phyloP scores from a whole-genome alignment of 2,329 filamentous ascomycete genomes.

The Didymella keratinophila region DNA sequence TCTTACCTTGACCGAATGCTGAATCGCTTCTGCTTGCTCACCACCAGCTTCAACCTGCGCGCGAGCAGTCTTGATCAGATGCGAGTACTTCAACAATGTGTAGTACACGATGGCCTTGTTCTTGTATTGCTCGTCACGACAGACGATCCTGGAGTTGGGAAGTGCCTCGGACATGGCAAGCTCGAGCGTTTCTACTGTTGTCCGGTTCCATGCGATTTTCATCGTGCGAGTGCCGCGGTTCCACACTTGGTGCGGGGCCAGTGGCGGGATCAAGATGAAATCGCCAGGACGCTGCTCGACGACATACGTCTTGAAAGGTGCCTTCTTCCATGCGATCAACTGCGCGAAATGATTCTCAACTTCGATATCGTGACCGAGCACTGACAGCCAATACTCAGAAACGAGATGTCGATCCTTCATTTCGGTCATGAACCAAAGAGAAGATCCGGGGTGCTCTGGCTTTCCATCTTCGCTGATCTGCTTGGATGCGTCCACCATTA shows the following conservation, averaged over 20 bases:
- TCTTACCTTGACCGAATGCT: slow-evolving; percentile 62
- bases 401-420: slow-evolving; percentile 90
- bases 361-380: slow-evolving; percentile 94
- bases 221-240: slow-evolving; percentile 94
- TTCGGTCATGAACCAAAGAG: slow-evolving; percentile 99
- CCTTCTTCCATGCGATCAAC: slow-evolving; percentile 92
- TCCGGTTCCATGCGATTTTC: slow-evolving; percentile 98
- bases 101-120: slow-evolving; percentile 96
- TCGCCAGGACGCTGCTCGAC: slow-evolving; percentile 91
- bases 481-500: slow-evolving; percentile 92
- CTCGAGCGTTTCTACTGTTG: slow-evolving; percentile 88
- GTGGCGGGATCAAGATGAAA: slow-evolving; percentile 89
- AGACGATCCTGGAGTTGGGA: slow-evolving; percentile 87
- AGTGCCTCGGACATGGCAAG: slow-evolving; percentile 86
- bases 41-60: slow-evolving; percentile 59
- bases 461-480: slow-evolving; percentile 72
- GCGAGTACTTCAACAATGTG: slow-evolving; percentile 79
- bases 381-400: slow-evolving; percentile 91
- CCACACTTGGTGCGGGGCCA: slow-evolving; percentile 98
- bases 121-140: slow-evolving; percentile 97
- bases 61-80: slow-evolving; percentile 65
- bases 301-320: slow-evolving; percentile 90
- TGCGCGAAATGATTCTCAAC: slow-evolving; percentile 97
- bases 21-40: slow-evolving; percentile 48
- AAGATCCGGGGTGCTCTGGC: slow-evolving; percentile 77